Conservation (phyloP, 1,284 basidiomycete species). For the Puccinia horiana region DNA sequence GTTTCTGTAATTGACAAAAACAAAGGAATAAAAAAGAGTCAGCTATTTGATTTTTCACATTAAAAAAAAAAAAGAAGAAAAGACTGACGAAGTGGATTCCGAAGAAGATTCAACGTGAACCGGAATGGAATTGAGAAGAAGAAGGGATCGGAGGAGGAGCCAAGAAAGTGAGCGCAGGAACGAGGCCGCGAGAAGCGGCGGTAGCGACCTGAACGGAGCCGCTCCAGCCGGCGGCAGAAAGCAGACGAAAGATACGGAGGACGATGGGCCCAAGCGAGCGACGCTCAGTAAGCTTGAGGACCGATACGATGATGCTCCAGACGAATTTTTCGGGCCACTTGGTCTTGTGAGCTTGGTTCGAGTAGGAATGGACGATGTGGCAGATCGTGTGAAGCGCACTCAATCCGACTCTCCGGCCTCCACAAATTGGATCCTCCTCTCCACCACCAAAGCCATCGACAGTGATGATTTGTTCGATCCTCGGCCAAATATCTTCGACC, state of each 20-base stretch:
- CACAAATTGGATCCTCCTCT: no score
- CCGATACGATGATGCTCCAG: neutral
- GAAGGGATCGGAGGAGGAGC: neutral
- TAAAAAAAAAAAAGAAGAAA: no score
- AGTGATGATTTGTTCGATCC: neutral
- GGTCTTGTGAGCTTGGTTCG: neutral
- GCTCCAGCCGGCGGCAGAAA: neutral
- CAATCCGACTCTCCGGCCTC: no score
- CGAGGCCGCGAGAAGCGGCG: neutral
- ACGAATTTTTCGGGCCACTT: slow-evolving; percentile 13
- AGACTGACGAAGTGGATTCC: no score
- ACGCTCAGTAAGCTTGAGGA: neutral
- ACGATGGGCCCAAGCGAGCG: neutral
- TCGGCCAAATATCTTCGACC: slow-evolving; percentile 17
- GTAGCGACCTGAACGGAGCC: slow-evolving; percentile 1
- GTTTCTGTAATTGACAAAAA: no score
- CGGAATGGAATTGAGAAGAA: neutral
- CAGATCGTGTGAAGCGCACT: no score
- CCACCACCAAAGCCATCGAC: no score
- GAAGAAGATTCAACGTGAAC: no score
- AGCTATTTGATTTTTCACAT: no score
- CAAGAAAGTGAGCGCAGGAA: neutral
- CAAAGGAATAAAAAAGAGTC: no score
- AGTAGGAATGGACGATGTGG: neutral
- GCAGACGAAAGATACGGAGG: neutral